Conservation (phyloP, 441 rosid genomes). For the Jatropha multifida region DNA sequence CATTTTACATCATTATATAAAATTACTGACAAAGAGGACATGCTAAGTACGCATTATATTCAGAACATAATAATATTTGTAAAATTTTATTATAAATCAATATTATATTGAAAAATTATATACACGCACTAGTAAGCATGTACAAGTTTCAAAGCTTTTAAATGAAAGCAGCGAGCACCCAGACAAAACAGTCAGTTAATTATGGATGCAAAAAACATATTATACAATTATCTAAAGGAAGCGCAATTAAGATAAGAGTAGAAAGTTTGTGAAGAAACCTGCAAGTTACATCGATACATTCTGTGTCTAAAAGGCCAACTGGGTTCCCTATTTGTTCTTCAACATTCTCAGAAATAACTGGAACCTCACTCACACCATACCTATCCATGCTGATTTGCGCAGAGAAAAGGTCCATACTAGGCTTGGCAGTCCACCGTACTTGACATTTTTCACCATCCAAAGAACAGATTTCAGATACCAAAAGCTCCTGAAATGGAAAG, state of each 20-base stretch:
- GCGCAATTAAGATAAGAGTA: not conserved
- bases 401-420: constrained; percentile 73
- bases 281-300: constrained; percentile 68
- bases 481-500: constrained; percentile 48
- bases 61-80: too few species aligned
- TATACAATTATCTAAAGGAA: not conserved
- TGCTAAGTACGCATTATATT: too few species aligned
- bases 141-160: not conserved
- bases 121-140: too few species aligned
- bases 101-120: too few species aligned
- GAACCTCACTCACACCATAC: constrained; percentile 52
- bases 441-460: constrained; percentile 46
- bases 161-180: not conserved
- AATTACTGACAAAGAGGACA: too few species aligned
- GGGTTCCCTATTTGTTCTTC: constrained; percentile 44
- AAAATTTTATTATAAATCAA: too few species aligned
- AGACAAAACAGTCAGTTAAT: not conserved
- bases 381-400: constrained; percentile 58
- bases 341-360: constrained; percentile 61
- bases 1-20: too few species aligned
- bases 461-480: constrained; percentile 64
- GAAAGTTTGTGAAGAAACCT: constrained; percentile 42
- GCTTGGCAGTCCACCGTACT: constrained; percentile 66
- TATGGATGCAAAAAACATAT: not conserved
- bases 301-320: constrained; percentile 82